Percentiles rank a stretch among this genome's conserved stretches.
Evolutionary conservation across 2,329 filamentous ascomycete genomes (phyloP).

Genomic region (Cercospora sp.): DNA sequence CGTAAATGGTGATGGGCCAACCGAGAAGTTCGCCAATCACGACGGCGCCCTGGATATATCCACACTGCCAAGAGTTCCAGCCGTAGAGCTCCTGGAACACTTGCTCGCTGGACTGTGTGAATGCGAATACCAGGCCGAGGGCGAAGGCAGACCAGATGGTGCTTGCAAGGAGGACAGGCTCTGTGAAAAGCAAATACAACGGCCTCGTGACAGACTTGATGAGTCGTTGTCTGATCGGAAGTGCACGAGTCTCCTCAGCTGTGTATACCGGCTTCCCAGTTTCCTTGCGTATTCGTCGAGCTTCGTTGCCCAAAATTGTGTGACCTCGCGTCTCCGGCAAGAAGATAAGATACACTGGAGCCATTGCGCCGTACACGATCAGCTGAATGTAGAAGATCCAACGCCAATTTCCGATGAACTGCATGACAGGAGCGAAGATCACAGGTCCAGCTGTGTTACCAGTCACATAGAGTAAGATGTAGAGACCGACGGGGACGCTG

Average conservation of each 20-base stretch:
- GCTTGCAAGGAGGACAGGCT: slow-evolving; percentile 52
- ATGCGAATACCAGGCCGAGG: slow-evolving; percentile 52
- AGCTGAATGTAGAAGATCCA: slow-evolving; percentile 46
- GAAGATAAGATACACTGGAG: slow-evolving; percentile 44
- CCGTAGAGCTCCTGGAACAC: slow-evolving; percentile 46
- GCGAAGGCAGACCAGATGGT: slow-evolving; percentile 53
- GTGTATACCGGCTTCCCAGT: slow-evolving; percentile 34
- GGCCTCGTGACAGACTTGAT: slow-evolving; percentile 36
- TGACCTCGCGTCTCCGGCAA: slow-evolving; percentile 52
- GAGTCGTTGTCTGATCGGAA: slow-evolving; percentile 39
- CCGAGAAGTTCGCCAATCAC: slow-evolving; percentile 51
- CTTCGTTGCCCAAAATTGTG: slow-evolving; percentile 48
- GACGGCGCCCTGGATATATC: slow-evolving; percentile 49
- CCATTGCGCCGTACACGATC: slow-evolving; percentile 48
- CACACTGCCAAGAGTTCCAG: slow-evolving; percentile 46
- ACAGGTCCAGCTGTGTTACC: slow-evolving; percentile 42
- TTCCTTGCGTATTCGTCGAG: slow-evolving; percentile 39
- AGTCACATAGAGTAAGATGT: slow-evolving; percentile 40
- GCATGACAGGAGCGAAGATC: slow-evolving; percentile 40
- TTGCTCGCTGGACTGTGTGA: slow-evolving; percentile 51
- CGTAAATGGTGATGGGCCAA: slow-evolving; percentile 40
- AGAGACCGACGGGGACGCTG: slow-evolving; percentile 41
- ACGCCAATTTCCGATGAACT: slow-evolving; percentile 38
- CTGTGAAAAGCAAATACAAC: slow-evolving; percentile 49
- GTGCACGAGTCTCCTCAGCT: slow-evolving; percentile 41